Conservation (phyloP, 768 basidiomycete genomes). For the Tricholoma sp. region DNA sequence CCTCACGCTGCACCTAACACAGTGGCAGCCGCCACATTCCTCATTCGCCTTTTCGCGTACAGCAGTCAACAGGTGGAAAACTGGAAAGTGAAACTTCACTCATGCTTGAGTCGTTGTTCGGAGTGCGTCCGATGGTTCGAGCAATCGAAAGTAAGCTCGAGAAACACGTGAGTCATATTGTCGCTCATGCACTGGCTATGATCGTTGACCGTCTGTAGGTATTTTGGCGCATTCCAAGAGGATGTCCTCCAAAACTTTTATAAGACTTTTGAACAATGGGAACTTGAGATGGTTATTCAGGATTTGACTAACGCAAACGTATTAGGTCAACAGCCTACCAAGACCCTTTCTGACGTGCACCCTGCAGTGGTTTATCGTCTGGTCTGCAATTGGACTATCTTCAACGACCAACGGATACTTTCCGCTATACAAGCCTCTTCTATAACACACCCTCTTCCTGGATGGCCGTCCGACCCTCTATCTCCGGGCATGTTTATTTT, state of each 20-base stretch:
- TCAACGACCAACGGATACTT: conserved; percentile 46
- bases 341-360: conserved; percentile 36
- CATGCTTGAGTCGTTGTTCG: conserved; percentile 58
- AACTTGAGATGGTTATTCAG: conserved; percentile 47
- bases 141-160: conserved; percentile 57
- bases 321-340: conserved; percentile 10
- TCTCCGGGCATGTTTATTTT: conserved; percentile 60
- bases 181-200: background rate
- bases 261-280: conserved; percentile 60
- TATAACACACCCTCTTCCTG: conserved; percentile 30
- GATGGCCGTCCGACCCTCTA: conserved; percentile 56
- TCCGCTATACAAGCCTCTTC: conserved; percentile 31
- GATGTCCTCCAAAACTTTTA: conserved; percentile 55
- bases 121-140: conserved; percentile 68
- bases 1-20: conserved; percentile 49
- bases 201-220: conserved; percentile 38
- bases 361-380: conserved; percentile 57
- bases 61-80: conserved; percentile 47
- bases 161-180: conserved; percentile 59
- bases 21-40: conserved; percentile 70
- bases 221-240: conserved; percentile 62
- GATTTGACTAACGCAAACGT: conserved; percentile 33
- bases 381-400: conserved; percentile 54
- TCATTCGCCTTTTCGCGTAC: conserved; percentile 81
- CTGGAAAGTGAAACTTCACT: conserved; percentile 58